Evolutionary conservation across 495 filamentous ascomycete species (phyloP).

Genomic region (Aspergillus campestris): DNA sequence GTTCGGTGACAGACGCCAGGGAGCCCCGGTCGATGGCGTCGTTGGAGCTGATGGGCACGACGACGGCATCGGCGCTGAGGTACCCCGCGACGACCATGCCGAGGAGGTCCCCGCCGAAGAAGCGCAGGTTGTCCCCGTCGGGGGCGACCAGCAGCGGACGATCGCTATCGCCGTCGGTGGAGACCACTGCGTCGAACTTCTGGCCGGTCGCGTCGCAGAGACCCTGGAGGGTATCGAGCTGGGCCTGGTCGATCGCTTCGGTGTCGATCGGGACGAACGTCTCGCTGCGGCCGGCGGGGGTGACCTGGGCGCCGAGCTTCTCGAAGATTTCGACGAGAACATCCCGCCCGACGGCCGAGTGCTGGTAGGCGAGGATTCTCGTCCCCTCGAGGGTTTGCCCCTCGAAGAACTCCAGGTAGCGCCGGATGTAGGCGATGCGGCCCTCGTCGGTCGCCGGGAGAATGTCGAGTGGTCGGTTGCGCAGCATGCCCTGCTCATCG

Average conservation of each 20-base stretch:
- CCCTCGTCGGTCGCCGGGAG: conserved; percentile 5
- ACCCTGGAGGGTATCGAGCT: conserved; percentile 13
- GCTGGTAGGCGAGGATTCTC: conserved; percentile 21
- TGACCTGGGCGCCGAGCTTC: conserved; percentile 14
- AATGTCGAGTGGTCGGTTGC: conserved; percentile 1
- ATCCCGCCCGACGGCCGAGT: conserved; percentile 22
- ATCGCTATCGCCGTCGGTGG: conserved; percentile 22
- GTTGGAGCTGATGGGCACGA: conserved; percentile 22
- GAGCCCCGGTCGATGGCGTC: conserved; percentile 19
- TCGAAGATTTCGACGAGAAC: conserved; percentile 13
- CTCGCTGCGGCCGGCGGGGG: conserved; percentile 17
- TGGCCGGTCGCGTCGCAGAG: conserved; percentile 11
- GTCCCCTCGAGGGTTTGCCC: conserved; percentile 14
- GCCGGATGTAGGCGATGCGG: conserved; percentile 13
- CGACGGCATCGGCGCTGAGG: conserved; percentile 15
- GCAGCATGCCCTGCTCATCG: conserved; percentile 18
- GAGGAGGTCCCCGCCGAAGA: conserved; percentile 20
- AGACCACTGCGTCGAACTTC: conserved; percentile 15
- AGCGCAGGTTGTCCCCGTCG: conserved; percentile 12
- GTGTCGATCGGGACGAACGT: conserved; percentile 23
- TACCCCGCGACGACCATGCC: conserved; percentile 20
- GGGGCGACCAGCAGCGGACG: conserved; percentile 19
- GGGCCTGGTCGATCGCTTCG: conserved; percentile 21
- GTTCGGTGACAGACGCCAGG: conserved; percentile 9
- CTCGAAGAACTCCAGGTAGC: conserved; percentile 19